Base-by-base conservation (phyloP, 805 yeast species). In the Debaryomyces castellii region DNA sequence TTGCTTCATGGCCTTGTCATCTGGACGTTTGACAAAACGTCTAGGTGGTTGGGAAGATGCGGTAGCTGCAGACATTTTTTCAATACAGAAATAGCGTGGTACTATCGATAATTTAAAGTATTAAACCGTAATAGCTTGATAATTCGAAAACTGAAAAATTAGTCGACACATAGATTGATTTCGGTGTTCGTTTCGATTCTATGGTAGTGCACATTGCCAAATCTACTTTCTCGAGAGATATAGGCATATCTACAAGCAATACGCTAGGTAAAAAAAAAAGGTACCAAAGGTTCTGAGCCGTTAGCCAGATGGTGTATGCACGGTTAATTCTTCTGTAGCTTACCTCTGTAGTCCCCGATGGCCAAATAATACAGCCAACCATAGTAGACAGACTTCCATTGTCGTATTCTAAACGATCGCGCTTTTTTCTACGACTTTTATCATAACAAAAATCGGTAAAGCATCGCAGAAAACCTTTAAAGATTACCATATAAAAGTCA, bases 21-120 rank as follows among this genome's bases (percentile, higher is more conserved):
- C 94, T 40, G 95, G 95, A 60, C 85, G 82, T 66, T 86, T 86
- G 67, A 85, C 78, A 64, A 75, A 81, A 50, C 75, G 77, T 67
- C 80, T 77, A 41, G 54, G 50, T 32, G 69, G 25, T 43, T 39
- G 63, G 47, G 53, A 53, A 46, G 54, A 9, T 16, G 41, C 33
- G 24, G 50, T 40, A 41, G 55, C 38, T 20, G 38, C 38, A 44
- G 56, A 45, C 48, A 45, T 48, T 22, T 43, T 46, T 42, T 20
- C 22, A 35, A 35, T 35, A 35, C 24, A 21, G 34, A 14, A 30
- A 14, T 30, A 16, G 34, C 34, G 3, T 30, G 34, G 34, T 30
- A 30, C 17, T 30, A 30, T 30, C 20, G 18, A 30, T 14, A n/a
- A 30, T 30, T 14, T 30, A 30, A 30, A 18, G 34, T 30, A n/a